Base-by-base conservation (phyloP, 371 early-diverging fungal genomes). In the Mucor circinelloides region DNA sequence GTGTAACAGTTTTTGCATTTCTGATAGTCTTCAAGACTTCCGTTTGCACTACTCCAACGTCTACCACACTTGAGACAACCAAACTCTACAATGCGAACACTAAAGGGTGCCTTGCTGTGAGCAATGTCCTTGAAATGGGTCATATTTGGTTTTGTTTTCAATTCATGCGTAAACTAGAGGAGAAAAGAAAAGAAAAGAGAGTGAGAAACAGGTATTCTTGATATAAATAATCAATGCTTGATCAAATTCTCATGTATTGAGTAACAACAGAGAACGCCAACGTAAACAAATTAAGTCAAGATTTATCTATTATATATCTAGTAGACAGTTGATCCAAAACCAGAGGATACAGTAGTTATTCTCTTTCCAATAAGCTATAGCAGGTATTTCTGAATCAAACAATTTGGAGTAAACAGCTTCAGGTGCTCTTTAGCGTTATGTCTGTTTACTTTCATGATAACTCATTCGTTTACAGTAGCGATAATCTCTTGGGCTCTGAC, bases 31-130 rank as follows among this genome's bases (percentile, higher is more conserved):
- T 44, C 13, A 0, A 64, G 19, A 21, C 28, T 57, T 10, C 64
- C 64, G 15, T 34, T 57, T 27, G 64, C 64, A 23, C 64, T 57
- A 4, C 42, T 27, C 64, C 64, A 64, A 7, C 58, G 56, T 13
- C 64, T 25, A 30, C 30, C 57, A 3, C 64, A 64, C 0, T 40
- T 17, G 4, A n/a, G 32, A 19, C 64, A 64, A 2, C 19, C 38
- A 31, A 57, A 64, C 2, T 21, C 23, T 6, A 57, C 46, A 23
- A 64, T 57, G 2, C 42, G 23, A 8, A 46, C 46, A 13, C 9
- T 6, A 6, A 32, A 64, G 1, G 64, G 64, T 5, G 66, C 56
- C 23, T 61, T 48, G 17, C 21, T n/a, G 13, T 59, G 21, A 6
- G 9, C 27, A 13, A 27, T 15, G 25, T 52, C 52, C 13, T 23